Percentiles rank a stretch among this genome's conserved stretches.
These are phyloP conservation scores for Phellinidium pouzarii DNA, from an alignment of 1,284 basidiomycete genomes.

Conservation along the genomic window DNA sequence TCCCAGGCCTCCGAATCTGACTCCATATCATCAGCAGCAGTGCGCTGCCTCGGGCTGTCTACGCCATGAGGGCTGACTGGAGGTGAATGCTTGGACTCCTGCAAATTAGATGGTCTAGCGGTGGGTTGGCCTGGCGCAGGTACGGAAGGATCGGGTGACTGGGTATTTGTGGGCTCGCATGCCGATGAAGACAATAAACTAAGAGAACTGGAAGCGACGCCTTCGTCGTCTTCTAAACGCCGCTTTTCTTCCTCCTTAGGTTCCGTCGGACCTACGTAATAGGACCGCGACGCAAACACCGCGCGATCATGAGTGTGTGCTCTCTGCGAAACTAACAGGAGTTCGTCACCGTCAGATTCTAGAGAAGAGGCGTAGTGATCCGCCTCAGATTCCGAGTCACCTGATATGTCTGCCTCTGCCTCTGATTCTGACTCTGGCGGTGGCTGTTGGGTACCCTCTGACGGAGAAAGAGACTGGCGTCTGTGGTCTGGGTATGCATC, in stretches of 20 bases:
- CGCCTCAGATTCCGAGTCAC: not conserved
- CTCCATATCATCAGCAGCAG: not conserved
- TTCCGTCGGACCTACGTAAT: not conserved
- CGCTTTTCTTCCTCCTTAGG: not conserved
- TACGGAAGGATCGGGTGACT: not conserved
- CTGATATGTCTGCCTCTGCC: not conserved
- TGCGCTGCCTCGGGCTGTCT: not conserved
- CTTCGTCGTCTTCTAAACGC: not conserved
- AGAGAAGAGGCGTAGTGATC: conserved; percentile 3
- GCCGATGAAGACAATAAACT: not conserved
- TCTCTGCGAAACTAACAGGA: not conserved
- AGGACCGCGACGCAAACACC: not conserved
- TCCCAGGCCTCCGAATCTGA: conserved; percentile 8
- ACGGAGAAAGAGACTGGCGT: not conserved
- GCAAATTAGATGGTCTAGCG: too few species aligned
- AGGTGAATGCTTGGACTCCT: too few species aligned
- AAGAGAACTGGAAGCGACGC: not conserved
- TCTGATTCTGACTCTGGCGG: conserved; percentile 5
- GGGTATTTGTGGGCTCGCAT: not conserved
- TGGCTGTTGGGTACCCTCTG: not conserved
- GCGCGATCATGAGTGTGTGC: not conserved
- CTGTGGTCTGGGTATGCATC: not conserved
- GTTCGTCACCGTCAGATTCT: not conserved
- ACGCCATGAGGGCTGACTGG: not conserved
- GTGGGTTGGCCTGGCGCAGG: too few species aligned